Base-by-base conservation (phyloP, 768 basidiomycete genomes). In the Xerocomellus dryophilus region DNA sequence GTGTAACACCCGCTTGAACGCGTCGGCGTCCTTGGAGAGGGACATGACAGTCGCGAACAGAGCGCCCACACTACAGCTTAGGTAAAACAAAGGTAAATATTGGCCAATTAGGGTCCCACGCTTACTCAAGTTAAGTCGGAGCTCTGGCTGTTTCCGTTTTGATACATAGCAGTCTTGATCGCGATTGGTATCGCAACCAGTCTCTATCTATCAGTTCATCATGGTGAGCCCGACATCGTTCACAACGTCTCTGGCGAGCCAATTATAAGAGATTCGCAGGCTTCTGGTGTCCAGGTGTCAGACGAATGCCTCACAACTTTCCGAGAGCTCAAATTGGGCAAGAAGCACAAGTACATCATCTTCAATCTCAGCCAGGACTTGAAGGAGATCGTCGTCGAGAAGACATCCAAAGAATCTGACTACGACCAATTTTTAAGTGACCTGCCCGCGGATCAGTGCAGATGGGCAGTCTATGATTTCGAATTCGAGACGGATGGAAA, bases 391-490 rank as follows among this genome's bases (percentile, higher is more conserved):
- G 58, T 90, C 57, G 86, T 93, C 36, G 78, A 82, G 59, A 90
- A 90, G 75, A 76, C 69, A 7, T 85, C 84, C 14, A 49, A 60
- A 2, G 66, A 68, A 1, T 4, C 39, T 0, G 67, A 80, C 20
- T 98, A 91, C 72, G 86, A 93, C 0, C 74, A 78, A 0, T 98
- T 99, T 70, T 23, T 93, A 48, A 62, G 9, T 0, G 81, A 87
- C 60, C 78, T 98, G 49, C 93, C 95, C 0, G 81, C 82, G 66
- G 55, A 58, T 9, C 80, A 88, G 63, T 90, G 88, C 68, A 77
- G 87, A 73, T 99, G 85, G 84, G 95, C 88, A 15, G 81, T 98
- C 31, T 96, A 93, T 68, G 94, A 98, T 70, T 86, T 95, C 51
- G 86, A 90, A 67, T 98, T 79, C 65, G 80, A 87, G 77, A 84